Conservation (phyloP, 306 rosid genomes). For the Rubus parviflorus region DNA sequence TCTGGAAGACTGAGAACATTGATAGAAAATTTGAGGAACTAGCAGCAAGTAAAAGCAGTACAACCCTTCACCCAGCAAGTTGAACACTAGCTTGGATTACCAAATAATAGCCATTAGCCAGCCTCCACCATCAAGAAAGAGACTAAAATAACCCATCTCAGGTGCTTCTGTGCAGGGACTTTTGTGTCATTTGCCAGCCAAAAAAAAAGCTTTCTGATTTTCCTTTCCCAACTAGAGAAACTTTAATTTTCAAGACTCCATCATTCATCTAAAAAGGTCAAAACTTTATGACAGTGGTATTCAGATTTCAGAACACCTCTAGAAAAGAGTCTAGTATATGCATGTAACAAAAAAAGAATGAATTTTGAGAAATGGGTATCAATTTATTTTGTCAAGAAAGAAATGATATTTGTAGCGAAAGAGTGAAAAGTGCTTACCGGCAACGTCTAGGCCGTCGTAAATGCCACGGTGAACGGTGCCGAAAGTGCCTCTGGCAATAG, state of each 20-base stretch:
- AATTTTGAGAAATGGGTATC: constrained; percentile 21
- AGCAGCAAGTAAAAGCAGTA: neutral
- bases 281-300: neutral
- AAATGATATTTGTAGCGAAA: too few relatives aligned
- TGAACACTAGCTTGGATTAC: neutral
- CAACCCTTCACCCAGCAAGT: neutral
- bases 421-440: constrained; percentile 42
- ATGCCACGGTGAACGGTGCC: constrained; percentile 98
- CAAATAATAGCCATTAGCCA: neutral
- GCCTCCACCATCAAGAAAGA: neutral
- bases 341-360: constrained; percentile 10
- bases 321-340: neutral
- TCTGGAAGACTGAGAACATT: neutral
- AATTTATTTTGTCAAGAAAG: neutral
- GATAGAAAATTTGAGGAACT: neutral
- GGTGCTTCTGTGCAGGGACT: neutral
- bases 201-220: neutral
- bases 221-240: neutral
- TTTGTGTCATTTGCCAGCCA: neutral
- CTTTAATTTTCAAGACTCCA: constrained; percentile 3
- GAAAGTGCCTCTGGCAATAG: constrained; percentile 94
- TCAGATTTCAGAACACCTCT: neutral
- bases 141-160: neutral
- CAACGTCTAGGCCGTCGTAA: constrained; percentile 91
- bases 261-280: neutral